Conservation (phyloP, 164 flowering plant genomes). For the Magnolia kwangsiensis region DNA sequence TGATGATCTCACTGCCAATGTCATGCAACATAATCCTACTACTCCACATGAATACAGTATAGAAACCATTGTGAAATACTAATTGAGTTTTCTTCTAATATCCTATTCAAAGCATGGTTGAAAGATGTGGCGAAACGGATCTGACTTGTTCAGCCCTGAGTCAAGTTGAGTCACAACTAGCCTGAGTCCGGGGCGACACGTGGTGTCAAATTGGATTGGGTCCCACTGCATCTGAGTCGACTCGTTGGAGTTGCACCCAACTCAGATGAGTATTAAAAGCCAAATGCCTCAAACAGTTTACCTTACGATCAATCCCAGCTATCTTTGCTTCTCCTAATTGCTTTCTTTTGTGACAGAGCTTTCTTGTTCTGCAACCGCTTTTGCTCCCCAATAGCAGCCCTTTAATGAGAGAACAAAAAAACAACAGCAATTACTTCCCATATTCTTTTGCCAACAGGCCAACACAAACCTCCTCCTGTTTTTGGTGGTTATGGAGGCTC, state of each 20-base stretch:
- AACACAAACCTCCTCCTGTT: background rate
- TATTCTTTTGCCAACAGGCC: background rate
- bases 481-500: no score
- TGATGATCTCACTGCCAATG: background rate
- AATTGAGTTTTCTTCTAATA: background rate
- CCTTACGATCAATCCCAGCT: conserved; percentile 51
- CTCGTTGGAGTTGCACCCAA: no score
- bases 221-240: no score
- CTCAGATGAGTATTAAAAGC: no score
- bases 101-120: background rate
- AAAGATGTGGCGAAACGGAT: no score
- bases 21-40: background rate
- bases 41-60: background rate
- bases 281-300: background rate
- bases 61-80: background rate
- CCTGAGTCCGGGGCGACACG: no score
- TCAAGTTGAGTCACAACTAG: no score
- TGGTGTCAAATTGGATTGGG: no score
- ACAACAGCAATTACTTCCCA: background rate
- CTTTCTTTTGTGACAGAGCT: conserved; percentile 71
- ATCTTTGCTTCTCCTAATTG: conserved; percentile 63
- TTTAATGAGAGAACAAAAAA: conserved; percentile 15
- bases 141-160: no score
- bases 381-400: conserved; percentile 84
- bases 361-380: conserved; percentile 74